Evolutionary conservation across 1,284 basidiomycete genomes (phyloP).

Genomic region (Vanrija sp.): DNA sequence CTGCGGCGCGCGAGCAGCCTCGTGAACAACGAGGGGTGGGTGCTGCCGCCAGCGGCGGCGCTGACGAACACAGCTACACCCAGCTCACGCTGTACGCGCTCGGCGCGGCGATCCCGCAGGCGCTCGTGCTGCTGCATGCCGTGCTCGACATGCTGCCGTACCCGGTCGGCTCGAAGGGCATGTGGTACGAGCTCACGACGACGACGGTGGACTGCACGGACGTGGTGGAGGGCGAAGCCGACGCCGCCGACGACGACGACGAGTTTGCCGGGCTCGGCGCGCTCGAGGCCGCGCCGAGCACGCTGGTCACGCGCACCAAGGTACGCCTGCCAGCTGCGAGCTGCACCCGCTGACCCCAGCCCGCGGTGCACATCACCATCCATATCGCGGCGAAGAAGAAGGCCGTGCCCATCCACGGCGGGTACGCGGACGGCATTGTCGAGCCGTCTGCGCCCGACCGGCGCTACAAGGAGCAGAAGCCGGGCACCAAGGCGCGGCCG

Average conservation of each 20-base stretch:
- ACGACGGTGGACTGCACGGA: conserved; percentile 74
- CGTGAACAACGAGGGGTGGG: conserved; percentile 79
- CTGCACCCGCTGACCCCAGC: not conserved
- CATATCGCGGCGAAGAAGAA: not conserved
- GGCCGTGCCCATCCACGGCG: no score
- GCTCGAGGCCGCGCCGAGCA: conserved; percentile 1
- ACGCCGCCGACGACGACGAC: conserved; percentile 3
- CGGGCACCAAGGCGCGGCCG: conserved; percentile 2
- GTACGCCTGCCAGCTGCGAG: not conserved
- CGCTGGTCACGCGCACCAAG: conserved; percentile 3
- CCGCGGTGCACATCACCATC: conserved; percentile 2
- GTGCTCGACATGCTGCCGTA: conserved; percentile 72
- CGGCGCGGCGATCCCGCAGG: conserved; percentile 81
- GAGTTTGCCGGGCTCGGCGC: conserved; percentile 11
- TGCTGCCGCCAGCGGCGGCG: conserved; percentile 82
- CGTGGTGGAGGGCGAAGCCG: conserved; percentile 54
- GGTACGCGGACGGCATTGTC: not conserved
- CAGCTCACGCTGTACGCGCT: conserved; percentile 72
- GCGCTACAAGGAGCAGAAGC: not conserved
- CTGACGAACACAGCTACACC: conserved; percentile 61
- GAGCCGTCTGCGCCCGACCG: not conserved
- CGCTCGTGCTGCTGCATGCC: conserved; percentile 66
- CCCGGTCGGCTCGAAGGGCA: conserved; percentile 54
- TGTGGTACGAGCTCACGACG: conserved; percentile 66
- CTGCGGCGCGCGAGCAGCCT: conserved; percentile 68